Conservation (phyloP, 495 filamentous ascomycete species). For the Clavariopsis aquatica region DNA sequence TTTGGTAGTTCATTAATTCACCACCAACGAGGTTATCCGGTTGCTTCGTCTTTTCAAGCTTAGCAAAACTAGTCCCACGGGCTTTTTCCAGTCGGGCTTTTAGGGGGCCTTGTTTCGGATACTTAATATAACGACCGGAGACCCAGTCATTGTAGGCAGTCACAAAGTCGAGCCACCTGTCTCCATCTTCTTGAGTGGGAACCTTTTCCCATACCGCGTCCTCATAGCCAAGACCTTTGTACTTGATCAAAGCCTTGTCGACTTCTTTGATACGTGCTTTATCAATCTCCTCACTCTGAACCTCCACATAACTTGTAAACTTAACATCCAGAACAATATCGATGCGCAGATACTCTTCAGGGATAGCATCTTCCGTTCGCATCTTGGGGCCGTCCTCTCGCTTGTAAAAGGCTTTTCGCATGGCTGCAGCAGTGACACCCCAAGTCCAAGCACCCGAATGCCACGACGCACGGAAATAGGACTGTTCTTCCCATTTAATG, state of each 20-base stretch:
- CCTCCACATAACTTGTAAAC: constrained; percentile 58
- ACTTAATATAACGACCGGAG: constrained; percentile 67
- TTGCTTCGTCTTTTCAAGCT: constrained; percentile 69
- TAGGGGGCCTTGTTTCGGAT: constrained; percentile 55
- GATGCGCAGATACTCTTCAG: constrained; percentile 76
- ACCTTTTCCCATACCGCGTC: constrained; percentile 87
- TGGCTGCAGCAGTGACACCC: constrained; percentile 63
- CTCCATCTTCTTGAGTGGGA: constrained; percentile 64
- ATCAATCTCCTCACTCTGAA: constrained; percentile 60
- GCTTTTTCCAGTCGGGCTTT: constrained; percentile 62
- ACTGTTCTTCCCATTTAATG: constrained; percentile 78
- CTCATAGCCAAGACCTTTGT: constrained; percentile 92
- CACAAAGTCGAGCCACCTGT: constrained; percentile 78
- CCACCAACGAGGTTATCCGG: constrained; percentile 73
- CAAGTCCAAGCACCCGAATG: constrained; percentile 86
- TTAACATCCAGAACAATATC: constrained; percentile 86
- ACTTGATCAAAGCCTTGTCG: constrained; percentile 76
- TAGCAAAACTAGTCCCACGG: constrained; percentile 63
- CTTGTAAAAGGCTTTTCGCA: constrained; percentile 74
- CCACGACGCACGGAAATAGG: constrained; percentile 80
- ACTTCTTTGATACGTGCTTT: constrained; percentile 68
- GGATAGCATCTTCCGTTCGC: constrained; percentile 75
- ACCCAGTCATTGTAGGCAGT: constrained; percentile 84
- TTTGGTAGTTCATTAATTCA: constrained; percentile 88
- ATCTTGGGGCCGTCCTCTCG: constrained; percentile 69